Evolutionary conservation across 805 yeast species (phyloP).

Genomic region (Wickerhamiella domercqiae): DNA sequence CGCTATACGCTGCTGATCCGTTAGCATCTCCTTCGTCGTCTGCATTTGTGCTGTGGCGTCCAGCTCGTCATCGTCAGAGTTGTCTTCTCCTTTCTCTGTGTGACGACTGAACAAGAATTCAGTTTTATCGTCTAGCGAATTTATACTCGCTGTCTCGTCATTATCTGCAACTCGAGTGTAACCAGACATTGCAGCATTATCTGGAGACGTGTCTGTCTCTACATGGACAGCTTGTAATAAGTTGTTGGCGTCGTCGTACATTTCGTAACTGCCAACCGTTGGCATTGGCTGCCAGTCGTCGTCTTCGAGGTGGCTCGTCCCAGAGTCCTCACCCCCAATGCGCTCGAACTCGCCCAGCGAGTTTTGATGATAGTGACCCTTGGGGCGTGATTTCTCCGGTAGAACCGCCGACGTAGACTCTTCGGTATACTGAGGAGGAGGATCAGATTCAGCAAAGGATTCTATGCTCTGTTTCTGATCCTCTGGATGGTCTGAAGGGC

Average conservation of each 20-base stretch:
- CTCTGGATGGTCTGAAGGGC: too few relatives aligned
- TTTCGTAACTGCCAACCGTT: conserved; percentile 57
- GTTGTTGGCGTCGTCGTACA: conserved; percentile 59
- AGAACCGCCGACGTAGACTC: background rate
- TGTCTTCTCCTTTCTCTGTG: conserved; percentile 27
- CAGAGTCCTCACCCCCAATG: conserved; percentile 9
- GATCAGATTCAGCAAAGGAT: conserved; percentile 1
- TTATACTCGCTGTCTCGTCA: conserved; percentile 57
- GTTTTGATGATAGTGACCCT: conserved; percentile 15
- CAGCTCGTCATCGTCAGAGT: too few relatives aligned
- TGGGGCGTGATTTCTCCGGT: background rate
- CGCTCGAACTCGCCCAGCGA: conserved; percentile 14
- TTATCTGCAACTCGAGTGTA: conserved; percentile 55
- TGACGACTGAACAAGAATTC: conserved; percentile 32
- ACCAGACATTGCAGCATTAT: conserved; percentile 41
- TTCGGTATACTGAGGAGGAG: too few relatives aligned
- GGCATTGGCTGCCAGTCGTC: conserved; percentile 80
- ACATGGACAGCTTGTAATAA: conserved; percentile 20
- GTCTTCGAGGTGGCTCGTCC: conserved; percentile 27
- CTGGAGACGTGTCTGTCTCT: conserved; percentile 10
- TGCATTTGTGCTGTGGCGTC: conserved; percentile 52
- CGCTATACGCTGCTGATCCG: conserved; percentile 78
- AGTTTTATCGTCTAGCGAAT: conserved; percentile 36
- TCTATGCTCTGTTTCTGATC: too few relatives aligned
- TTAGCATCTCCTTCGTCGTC: conserved; percentile 64